phyloP scores from a whole-genome alignment of 768 basidiomycete species.

The Suillus placidus region DNA sequence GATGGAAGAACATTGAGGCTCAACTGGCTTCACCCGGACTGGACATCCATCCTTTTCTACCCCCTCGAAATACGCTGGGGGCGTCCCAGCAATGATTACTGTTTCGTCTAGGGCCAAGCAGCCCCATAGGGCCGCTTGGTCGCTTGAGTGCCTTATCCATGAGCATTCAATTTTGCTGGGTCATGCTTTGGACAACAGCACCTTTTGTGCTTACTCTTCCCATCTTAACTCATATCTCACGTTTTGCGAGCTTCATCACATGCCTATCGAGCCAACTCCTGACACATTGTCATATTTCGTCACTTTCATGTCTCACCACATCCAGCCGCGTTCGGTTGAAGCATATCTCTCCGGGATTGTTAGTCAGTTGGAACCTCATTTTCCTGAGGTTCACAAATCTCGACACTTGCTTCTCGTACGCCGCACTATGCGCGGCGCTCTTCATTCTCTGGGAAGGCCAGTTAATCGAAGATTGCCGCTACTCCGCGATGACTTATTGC shows the following conservation, averaged over 20 bases:
- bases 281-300: constrained; percentile 41
- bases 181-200: constrained; percentile 29
- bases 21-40: constrained; percentile 4
- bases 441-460: no score
- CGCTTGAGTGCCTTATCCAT: constrained; percentile 9
- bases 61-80: constrained; percentile 36
- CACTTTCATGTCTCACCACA: constrained; percentile 39
- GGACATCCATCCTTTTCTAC: constrained; percentile 15
- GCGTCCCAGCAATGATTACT: constrained; percentile 13
- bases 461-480: no score
- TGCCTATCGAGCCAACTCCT: constrained; percentile 39
- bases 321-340: constrained; percentile 38
- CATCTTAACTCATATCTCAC: constrained; percentile 41
- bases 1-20: constrained; percentile 20
- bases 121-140: constrained; percentile 13
- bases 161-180: constrained; percentile 32
- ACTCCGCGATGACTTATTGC: no score
- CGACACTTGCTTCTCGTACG: no score
- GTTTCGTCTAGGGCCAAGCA: not conserved
- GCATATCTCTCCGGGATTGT: constrained; percentile 43
- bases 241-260: constrained; percentile 35
- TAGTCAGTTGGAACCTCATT: constrained; percentile 30
- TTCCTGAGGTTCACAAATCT: constrained; percentile 28
- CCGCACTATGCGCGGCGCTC: no score
- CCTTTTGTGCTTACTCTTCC: constrained; percentile 32